These are phyloP conservation scores for Botrytis porri DNA, from an alignment of 2,329 filamentous ascomycete species.

Conservation along the genomic window DNA sequence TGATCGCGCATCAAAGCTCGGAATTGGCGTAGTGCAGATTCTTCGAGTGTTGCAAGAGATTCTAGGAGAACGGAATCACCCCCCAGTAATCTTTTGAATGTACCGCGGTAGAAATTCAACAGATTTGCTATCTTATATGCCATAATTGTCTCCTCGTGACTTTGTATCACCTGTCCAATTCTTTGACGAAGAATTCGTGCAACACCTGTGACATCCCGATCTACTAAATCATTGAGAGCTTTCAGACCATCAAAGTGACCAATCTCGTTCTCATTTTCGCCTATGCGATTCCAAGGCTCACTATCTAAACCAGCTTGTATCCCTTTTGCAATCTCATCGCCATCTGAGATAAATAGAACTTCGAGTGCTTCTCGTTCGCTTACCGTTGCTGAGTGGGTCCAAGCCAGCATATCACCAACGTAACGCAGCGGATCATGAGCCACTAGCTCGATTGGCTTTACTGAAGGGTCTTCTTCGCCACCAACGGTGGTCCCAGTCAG, in stretches of 20 bases:
- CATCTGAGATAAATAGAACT: constrained; percentile 85
- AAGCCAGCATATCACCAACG: constrained; percentile 95
- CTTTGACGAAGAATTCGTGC: constrained; percentile 82
- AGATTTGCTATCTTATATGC: constrained; percentile 90
- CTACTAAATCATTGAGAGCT: constrained; percentile 81
- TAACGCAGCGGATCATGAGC: constrained; percentile 91
- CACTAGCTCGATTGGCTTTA: constrained; percentile 90
- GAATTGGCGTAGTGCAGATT: constrained; percentile 79
- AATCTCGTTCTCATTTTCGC: constrained; percentile 54
- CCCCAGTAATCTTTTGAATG: constrained; percentile 78
- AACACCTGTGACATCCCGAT: constrained; percentile 78
- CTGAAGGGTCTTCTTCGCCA: constrained; percentile 55
- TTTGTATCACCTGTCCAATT: constrained; percentile 87
- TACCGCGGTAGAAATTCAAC: constrained; percentile 82
- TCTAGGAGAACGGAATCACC: constrained; percentile 66
- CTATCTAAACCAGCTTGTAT: constrained; percentile 77
- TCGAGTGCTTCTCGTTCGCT: constrained; percentile 92
- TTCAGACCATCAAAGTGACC: constrained; percentile 73
- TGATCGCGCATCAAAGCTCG: constrained; percentile 77
- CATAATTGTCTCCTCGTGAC: constrained; percentile 83
- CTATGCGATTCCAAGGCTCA: constrained; percentile 74
- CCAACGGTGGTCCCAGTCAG: constrained; percentile 68
- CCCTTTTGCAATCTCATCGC: constrained; percentile 79
- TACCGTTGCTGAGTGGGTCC: constrained; percentile 91
- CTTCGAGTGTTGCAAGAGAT: constrained; percentile 65